Conservation (phyloP, 2,329 filamentous ascomycete species). For the Neocucurbitaria cava region DNA sequence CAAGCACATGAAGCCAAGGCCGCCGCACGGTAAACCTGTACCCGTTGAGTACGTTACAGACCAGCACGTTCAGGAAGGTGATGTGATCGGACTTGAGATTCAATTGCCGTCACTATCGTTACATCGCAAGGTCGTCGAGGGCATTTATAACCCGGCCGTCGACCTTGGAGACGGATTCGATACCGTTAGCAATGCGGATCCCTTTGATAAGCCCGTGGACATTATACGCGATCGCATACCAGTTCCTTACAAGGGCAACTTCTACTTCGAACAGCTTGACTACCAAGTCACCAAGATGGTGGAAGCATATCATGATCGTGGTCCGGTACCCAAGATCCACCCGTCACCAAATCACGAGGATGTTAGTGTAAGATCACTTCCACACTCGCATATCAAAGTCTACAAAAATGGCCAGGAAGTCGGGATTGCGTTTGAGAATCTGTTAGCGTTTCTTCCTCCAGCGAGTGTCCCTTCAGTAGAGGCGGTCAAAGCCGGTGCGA, state of each 20-base stretch:
- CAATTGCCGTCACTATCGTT: slow-evolving; percentile 83
- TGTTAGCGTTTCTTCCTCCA: slow-evolving; percentile 89
- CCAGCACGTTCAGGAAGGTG: slow-evolving; percentile 83
- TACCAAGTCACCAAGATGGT: slow-evolving; percentile 88
- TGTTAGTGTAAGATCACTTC: slow-evolving; percentile 82
- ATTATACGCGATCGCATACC: slow-evolving; percentile 95
- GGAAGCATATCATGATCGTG: slow-evolving; percentile 66
- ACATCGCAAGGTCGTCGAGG: slow-evolving; percentile 86
- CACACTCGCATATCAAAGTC: slow-evolving; percentile 82
- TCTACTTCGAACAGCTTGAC: slow-evolving; percentile 92
- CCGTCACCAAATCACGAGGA: slow-evolving; percentile 76
- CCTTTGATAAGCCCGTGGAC: slow-evolving; percentile 67
- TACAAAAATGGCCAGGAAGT: slow-evolving; percentile 92
- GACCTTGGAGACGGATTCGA: slow-evolving; percentile 70
- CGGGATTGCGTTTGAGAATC: slow-evolving; percentile 85
- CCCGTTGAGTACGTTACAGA: slow-evolving; percentile 62
- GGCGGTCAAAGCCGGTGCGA: slow-evolving; percentile 73
- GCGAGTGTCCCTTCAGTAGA: slow-evolving; percentile 77
- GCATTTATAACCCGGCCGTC: slow-evolving; percentile 84
- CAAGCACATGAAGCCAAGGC: slow-evolving; percentile 50
- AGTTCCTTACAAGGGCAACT: slow-evolving; percentile 90
- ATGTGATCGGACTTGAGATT: slow-evolving; percentile 93
- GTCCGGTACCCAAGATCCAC: slow-evolving; percentile 66
- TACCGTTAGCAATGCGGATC: slow-evolving; percentile 46
- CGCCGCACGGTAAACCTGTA: slow-evolving; percentile 42